These are phyloP conservation scores for Pelargonium citronellum DNA, from an alignment of 441 rosid genomes.

Conservation along the genomic window DNA sequence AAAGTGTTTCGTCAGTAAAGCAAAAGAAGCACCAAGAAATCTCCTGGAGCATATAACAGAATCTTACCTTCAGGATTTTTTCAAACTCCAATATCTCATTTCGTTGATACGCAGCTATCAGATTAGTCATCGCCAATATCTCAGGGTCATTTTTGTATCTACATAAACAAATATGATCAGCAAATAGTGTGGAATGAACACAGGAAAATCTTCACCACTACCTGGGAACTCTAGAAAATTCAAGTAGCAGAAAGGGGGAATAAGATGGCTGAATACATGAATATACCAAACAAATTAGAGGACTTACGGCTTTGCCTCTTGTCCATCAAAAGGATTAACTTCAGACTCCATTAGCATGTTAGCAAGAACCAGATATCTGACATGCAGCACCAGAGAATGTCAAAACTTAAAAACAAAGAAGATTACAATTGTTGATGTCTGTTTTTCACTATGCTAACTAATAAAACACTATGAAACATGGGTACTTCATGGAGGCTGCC, in stretches of 20 bases:
- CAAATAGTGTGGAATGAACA: background rate
- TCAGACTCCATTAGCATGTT: slow-evolving; percentile 99
- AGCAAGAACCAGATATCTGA: slow-evolving; percentile 92
- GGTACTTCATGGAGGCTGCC: no score
- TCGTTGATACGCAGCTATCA: slow-evolving; percentile 94
- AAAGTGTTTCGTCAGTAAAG: background rate
- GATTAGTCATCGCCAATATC: slow-evolving; percentile 97
- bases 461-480: background rate
- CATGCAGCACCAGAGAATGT: background rate
- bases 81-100: slow-evolving; percentile 95
- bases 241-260: background rate
- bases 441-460: background rate
- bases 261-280: background rate
- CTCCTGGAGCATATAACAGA: slow-evolving; percentile 1
- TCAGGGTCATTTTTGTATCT: slow-evolving; percentile 98
- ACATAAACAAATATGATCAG: slow-evolving; percentile 17
- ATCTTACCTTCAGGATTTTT: slow-evolving; percentile 83
- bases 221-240: no score
- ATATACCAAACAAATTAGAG: background rate
- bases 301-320: slow-evolving; percentile 99
- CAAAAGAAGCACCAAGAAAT: background rate
- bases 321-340: slow-evolving; percentile 99
- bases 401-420: no score
- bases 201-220: background rate
- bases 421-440: no score